A percentile compares a stretch with the other conserved stretches of the same genome.
Evolutionary conservation across 257 asterid genomes (phyloP).

Genomic region (Solanum clarkiae): DNA sequence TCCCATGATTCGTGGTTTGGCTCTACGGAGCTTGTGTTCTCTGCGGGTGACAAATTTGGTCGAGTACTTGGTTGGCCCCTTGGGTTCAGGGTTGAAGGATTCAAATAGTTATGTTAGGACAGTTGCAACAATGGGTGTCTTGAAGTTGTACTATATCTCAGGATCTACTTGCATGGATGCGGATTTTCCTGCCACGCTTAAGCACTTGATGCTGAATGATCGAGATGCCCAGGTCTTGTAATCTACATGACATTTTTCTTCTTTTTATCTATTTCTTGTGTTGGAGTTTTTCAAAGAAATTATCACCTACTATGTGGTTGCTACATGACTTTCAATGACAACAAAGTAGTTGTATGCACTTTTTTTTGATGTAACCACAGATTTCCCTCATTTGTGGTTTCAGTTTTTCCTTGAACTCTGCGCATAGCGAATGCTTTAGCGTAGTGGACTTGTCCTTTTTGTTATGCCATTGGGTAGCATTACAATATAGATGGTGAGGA

Average conservation of each 20-base stretch:
- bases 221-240: conserved; percentile 76
- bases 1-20: conserved; percentile 98
- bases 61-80: conserved; percentile 94
- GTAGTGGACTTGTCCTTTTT: not conserved
- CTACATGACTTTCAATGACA: not conserved
- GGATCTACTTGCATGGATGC: conserved; percentile 88
- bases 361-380: not conserved
- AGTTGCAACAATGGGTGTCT: conserved; percentile 82
- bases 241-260: not conserved
- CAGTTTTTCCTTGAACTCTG: too few relatives aligned
- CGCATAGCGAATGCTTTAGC: too few relatives aligned
- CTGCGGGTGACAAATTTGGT: conserved; percentile 94
- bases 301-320: not conserved
- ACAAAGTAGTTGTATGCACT: not conserved
- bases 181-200: conserved; percentile 70
- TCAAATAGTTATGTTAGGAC: conserved; percentile 82
- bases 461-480: not conserved
- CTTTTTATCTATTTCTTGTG: not conserved
- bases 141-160: conserved; percentile 85
- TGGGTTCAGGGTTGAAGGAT: conserved; percentile 82
- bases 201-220: conserved; percentile 90
- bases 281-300: not conserved
- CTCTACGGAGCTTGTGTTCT: conserved; percentile 95
- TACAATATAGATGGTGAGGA: not conserved
- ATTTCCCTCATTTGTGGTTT: not conserved